Evolutionary conservation across 2,329 filamentous ascomycete genomes (phyloP), one percentile per base, ranked within the genome.

Genomic region (Sarocladium brachiariae): DNA sequence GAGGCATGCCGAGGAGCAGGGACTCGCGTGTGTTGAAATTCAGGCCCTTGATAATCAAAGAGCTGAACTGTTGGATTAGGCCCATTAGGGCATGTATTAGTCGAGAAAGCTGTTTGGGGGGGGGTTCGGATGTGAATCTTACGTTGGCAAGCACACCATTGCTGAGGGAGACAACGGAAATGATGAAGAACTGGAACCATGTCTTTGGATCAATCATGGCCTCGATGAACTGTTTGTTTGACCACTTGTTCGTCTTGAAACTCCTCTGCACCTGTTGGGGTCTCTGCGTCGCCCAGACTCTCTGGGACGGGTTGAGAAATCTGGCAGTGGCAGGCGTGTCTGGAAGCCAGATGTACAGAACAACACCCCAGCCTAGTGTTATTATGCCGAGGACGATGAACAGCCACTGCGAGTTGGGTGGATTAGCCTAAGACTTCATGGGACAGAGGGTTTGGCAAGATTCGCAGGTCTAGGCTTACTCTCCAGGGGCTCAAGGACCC

Each of bases 141-240:
- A 37, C 34, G 16, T 39, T 39, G 37, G 37, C 37, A 14, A 39
- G 6, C n/a, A 23, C 37, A 14, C n/a, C 18, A 14, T 23, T 19
- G 37, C n/a, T 19, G 5, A 39, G n/a, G 7, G 18, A 19, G 7
- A 19, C 57, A 50, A 50, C 2, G 35, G 52, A 27, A 53, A 54
- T 39, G 14, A 19, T 19, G 46, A 53, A 35, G n/a, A 55, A 53
- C 30, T 58, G 58, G 24, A 56, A 57, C 58, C 58, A 60, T 2
- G 58, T 52, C 47, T 59, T 57, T 18, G 52, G 38, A 30, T 60
- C 58, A 23, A 52, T 54, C 46, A 60, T 52, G 3, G 58, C 55
- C 46, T 60, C 58, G 41, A 59, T 51, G 21, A 58, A 57, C 27
- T 60, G 57, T 18, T 37, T 18, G 11, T 37, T 37, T 7, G 34